Base-by-base conservation (phyloP, 225 moss, liverwort and hornwort species). In the Physcomitrium patens region DNA sequence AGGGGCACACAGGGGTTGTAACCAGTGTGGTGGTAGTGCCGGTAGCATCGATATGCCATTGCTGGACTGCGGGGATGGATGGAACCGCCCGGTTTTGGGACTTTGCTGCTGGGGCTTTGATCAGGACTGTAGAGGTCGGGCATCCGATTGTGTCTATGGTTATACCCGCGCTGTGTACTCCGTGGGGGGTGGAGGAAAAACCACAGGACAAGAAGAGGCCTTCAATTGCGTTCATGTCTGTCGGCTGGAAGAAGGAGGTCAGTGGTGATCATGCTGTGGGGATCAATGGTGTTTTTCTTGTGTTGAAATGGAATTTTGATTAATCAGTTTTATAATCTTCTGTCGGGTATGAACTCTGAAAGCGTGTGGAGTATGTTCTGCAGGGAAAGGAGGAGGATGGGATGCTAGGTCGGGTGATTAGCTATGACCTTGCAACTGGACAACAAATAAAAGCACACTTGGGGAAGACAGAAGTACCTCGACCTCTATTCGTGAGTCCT, bases 51-150 rank as follows among this genome's bases (percentile, higher is more conserved):
- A 10, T 74, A 13, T 89, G 86, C 69, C 92, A 85, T 63, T 93
- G 82, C 51, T 99, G 95, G 95, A 93, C 99, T 16, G 85, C 93
- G 9, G 90, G 87, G 7, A 19, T 89, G 60, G 99, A 99, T 73
- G 93, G 93, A 46, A 95, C 80, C 1, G 27, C 91, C 0, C 95
- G 99, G 12, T 74, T 86, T 19, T 94, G 93, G 93, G 88, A 94
- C 68, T 91, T 83, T 53, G 81, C 74, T 19, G 76, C 81, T 0
- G 91, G 87, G 4, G 67, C 47, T 10, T 28, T 89, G 28, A 48
- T 91, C 31, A 81, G 67, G 20, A 86, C 87, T 2, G 49, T 85
- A 24, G 60, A 74, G 3, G 72, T 83, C 1, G 78, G 73, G 3
- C 55, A 59, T 41, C 86, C 91, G 1, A 77, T 90, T 7, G 24